These are phyloP conservation scores for Chrysoporthe austroafricana DNA, from an alignment of 2,329 filamentous ascomycete species.

Conservation along the genomic window DNA sequence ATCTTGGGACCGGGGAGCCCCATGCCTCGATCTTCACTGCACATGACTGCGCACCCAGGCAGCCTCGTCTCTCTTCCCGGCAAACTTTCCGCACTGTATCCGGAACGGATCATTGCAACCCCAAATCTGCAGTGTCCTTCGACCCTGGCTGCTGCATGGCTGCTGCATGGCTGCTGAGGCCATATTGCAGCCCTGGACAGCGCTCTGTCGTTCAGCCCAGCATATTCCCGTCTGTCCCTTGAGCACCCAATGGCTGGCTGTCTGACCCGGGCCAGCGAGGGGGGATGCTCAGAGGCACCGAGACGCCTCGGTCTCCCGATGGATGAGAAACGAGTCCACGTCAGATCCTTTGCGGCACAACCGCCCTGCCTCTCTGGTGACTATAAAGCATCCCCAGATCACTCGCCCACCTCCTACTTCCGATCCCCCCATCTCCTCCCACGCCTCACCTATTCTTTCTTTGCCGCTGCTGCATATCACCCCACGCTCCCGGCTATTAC, in stretches of 20 bases:
- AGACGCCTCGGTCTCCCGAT: conserved; percentile 9
- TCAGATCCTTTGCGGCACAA: conserved; percentile 3
- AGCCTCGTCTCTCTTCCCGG: conserved; percentile 1
- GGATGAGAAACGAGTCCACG: conserved; percentile 17
- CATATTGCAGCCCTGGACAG: conserved; percentile 17
- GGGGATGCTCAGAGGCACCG: conserved; percentile 5
- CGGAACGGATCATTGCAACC: conserved; percentile 12
- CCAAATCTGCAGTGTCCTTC: conserved; percentile 2
- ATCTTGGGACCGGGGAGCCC: conserved; percentile 16
- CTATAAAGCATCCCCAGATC: conserved; percentile 21
- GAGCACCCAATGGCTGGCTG: conserved; percentile 13
- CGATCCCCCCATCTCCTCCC: conserved; percentile 10
- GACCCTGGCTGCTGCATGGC: conserved; percentile 8
- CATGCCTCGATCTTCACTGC: conserved; percentile 18
- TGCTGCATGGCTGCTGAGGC: conserved; percentile 22
- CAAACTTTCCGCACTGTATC: conserved; percentile 26
- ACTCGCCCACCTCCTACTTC: conserved; percentile 2
- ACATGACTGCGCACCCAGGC: conserved; percentile 20
- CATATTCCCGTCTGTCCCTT: background rate
- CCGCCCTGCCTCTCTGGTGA: conserved; percentile 2
- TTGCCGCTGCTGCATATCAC: conserved; percentile 14
- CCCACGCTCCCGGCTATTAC: conserved; percentile 16
- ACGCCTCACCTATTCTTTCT: conserved; percentile 9
- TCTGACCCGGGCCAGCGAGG: conserved; percentile 12
- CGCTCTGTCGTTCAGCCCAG: conserved; percentile 19